These are phyloP conservation scores for Dichomitus squalens DNA, from an alignment of 1,284 basidiomycete genomes.

Conservation along the genomic window DNA sequence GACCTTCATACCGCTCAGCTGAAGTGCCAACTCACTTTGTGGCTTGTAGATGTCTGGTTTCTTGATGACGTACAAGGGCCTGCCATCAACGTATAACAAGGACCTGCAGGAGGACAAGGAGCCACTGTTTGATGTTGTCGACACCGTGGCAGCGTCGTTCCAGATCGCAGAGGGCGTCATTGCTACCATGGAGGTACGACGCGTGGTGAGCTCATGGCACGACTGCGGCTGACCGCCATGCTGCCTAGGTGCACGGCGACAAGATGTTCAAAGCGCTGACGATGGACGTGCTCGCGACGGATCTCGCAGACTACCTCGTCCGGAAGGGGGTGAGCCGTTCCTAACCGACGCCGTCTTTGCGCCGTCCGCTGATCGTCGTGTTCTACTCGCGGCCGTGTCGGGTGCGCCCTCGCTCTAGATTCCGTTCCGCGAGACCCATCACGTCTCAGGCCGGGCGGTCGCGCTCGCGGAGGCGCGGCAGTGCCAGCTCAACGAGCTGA, in stretches of 20 bases:
- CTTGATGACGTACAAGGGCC: slow-evolving; percentile 95
- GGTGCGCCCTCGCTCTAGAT: slow-evolving; percentile 43
- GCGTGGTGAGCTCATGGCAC: background rate
- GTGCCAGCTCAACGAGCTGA: slow-evolving; percentile 82
- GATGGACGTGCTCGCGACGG: slow-evolving; percentile 97
- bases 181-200: slow-evolving; percentile 78
- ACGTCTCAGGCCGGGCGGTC: slow-evolving; percentile 95
- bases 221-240: background rate
- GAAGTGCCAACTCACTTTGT: slow-evolving; percentile 9
- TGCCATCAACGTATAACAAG: slow-evolving; percentile 99
- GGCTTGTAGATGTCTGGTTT: slow-evolving; percentile 89
- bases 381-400: slow-evolving; percentile 1
- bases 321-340: slow-evolving; percentile 84
- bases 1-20: background rate
- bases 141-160: slow-evolving; percentile 88
- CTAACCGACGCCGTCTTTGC: background rate
- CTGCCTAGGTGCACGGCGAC: slow-evolving; percentile 76
- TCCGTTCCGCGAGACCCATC: slow-evolving; percentile 98
- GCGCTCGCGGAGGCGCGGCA: slow-evolving; percentile 87
- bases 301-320: slow-evolving; percentile 97
- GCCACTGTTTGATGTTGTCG: slow-evolving; percentile 92
- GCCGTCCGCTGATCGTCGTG: slow-evolving; percentile 1
- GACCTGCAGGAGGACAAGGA: slow-evolving; percentile 99
- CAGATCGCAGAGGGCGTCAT: slow-evolving; percentile 95
- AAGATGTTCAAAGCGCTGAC: slow-evolving; percentile 92